A percentile compares a stretch with the other conserved stretches of the same genome.
Conservation (phyloP, 2,329 filamentous ascomycete genomes). For the Aspergillus quadrilineatus region DNA sequence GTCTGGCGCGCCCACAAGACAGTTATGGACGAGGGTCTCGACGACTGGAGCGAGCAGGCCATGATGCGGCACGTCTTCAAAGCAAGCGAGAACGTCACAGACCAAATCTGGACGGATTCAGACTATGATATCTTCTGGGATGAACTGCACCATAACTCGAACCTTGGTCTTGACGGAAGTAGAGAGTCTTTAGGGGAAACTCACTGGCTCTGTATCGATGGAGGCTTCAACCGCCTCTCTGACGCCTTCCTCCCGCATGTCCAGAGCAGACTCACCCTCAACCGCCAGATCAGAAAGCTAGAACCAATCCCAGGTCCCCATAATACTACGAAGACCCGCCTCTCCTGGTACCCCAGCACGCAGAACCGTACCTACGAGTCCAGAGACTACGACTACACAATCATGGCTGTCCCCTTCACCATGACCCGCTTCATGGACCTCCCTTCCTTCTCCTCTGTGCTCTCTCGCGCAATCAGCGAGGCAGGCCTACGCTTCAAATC, state of each 20-base stretch:
- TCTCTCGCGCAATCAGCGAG: slow-evolving; percentile 25
- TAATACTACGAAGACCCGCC: slow-evolving; percentile 16
- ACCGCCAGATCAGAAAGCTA: slow-evolving; percentile 26
- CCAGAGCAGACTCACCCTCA: slow-evolving; percentile 22
- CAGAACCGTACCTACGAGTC: slow-evolving; percentile 25
- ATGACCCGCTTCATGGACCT: slow-evolving; percentile 41
- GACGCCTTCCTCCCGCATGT: slow-evolving; percentile 38
- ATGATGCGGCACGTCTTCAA: slow-evolving; percentile 35
- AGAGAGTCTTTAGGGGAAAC: slow-evolving; percentile 29
- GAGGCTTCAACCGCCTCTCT: slow-evolving; percentile 37
- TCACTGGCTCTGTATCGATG: slow-evolving; percentile 32
- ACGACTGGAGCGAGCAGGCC: slow-evolving; percentile 28
- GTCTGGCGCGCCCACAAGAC: slow-evolving; percentile 24
- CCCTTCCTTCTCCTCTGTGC: slow-evolving; percentile 34
- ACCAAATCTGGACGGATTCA: slow-evolving; percentile 30
- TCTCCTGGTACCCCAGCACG: slow-evolving; percentile 26
- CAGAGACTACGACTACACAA: slow-evolving; percentile 41
- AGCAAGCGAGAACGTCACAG: slow-evolving; percentile 40
- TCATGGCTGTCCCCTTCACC: slow-evolving; percentile 41
- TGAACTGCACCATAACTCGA: slow-evolving; percentile 18
- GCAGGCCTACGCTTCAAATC: slow-evolving; percentile 29
- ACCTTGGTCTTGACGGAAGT: neutral
- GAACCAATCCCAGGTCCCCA: slow-evolving; percentile 8
- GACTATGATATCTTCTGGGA: slow-evolving; percentile 38
- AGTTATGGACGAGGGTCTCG: slow-evolving; percentile 26